Conservation (phyloP, 768 basidiomycete genomes). For the Mycena amicta region DNA sequence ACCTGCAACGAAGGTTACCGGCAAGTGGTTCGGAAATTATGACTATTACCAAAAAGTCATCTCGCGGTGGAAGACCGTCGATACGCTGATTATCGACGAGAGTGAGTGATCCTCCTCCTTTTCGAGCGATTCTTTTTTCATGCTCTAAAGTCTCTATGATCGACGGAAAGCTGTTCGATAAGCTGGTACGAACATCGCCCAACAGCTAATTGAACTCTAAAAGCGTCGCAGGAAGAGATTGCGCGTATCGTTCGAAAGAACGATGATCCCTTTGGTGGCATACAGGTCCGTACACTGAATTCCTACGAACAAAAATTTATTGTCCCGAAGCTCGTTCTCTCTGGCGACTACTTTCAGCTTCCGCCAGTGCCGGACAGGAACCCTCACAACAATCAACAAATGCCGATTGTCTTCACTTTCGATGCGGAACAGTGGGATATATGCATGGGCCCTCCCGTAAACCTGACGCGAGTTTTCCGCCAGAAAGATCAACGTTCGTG, state of each 20-base stretch:
- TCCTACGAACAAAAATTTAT: not conserved
- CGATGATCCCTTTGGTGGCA: constrained; percentile 75
- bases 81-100: constrained; percentile 83
- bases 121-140: constrained; percentile 32
- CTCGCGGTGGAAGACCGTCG: constrained; percentile 64
- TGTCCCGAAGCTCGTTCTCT: constrained; percentile 66
- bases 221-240: constrained; percentile 62
- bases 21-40: constrained; percentile 51
- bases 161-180: constrained; percentile 79
- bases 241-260: constrained; percentile 59
- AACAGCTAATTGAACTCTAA: constrained; percentile 28
- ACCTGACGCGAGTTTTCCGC: constrained; percentile 77
- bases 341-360: constrained; percentile 90
- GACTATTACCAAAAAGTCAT: constrained; percentile 36
- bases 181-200: constrained; percentile 61
- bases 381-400: constrained; percentile 40
- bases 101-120: constrained; percentile 44
- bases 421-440: constrained; percentile 74
- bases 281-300: no score
- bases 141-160: constrained; percentile 98
- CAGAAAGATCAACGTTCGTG: constrained; percentile 76
- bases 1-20: constrained; percentile 48
- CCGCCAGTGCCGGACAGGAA: constrained; percentile 71
- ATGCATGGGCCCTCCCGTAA: constrained; percentile 59
- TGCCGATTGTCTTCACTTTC: constrained; percentile 70